Conservation (phyloP, 208 protist species). For the Porcisia deanei region DNA sequence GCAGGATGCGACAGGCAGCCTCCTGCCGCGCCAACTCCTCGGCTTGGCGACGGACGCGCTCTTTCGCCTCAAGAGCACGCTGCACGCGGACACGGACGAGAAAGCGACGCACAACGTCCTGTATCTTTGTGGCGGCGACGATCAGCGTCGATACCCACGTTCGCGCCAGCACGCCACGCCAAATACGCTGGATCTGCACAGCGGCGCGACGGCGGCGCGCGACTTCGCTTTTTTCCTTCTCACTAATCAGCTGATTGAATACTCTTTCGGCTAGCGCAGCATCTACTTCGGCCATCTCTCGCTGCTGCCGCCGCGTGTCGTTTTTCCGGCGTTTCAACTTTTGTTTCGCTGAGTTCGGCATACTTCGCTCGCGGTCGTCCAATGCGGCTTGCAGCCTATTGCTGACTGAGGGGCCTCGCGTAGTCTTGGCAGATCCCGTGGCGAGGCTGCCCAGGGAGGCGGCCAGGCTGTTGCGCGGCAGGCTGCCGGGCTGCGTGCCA, state of each 20-base stretch:
- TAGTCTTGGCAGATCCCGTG: not conserved
- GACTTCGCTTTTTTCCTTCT: slow-evolving; percentile 70
- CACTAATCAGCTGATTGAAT: slow-evolving; percentile 71
- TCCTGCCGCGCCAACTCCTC: slow-evolving; percentile 46
- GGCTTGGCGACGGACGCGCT: slow-evolving; percentile 28
- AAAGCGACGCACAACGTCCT: slow-evolving; percentile 58
- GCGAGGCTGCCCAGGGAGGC: not conserved
- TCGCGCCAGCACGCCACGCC: slow-evolving; percentile 75
- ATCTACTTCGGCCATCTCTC: slow-evolving; percentile 51
- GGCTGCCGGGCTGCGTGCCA: not conserved
- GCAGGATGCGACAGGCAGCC: slow-evolving; percentile 56
- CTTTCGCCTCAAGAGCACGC: slow-evolving; percentile 42
- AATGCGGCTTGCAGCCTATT: slow-evolving; percentile 12
- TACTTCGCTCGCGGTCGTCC: slow-evolving; percentile 23
- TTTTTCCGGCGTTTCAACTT: slow-evolving; percentile 30
- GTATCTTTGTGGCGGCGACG: slow-evolving; percentile 46
- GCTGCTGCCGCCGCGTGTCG: slow-evolving; percentile 37
- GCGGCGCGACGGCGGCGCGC: slow-evolving; percentile 56
- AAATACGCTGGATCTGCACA: slow-evolving; percentile 71
- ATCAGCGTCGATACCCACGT: slow-evolving; percentile 56
- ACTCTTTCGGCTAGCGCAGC: slow-evolving; percentile 59
- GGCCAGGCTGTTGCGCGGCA: not conserved
- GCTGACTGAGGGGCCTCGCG: slow-evolving; percentile 11
- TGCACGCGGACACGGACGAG: slow-evolving; percentile 45
- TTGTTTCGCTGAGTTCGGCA: slow-evolving; percentile 21